A percentile compares a stretch with the other conserved stretches of the same genome.
phyloP scores from a whole-genome alignment of 257 asterid species.

The Nicotiana noctiflora region DNA sequence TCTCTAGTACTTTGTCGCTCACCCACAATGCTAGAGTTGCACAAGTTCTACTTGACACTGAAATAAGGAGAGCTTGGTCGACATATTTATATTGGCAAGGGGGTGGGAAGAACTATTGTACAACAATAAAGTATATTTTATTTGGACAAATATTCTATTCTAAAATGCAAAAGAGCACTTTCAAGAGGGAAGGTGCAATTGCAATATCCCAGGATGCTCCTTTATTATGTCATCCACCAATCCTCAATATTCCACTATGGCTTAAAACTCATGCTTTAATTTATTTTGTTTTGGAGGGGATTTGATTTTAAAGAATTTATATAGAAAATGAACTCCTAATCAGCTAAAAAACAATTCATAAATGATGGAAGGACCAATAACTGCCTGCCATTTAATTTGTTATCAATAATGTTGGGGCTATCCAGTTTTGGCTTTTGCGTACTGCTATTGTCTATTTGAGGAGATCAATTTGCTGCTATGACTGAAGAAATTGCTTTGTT shows the following conservation, averaged over 20 bases:
- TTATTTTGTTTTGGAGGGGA: neutral
- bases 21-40: neutral
- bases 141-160: neutral
- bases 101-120: neutral
- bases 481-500: neutral
- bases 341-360: slow-evolving; percentile 1
- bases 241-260: slow-evolving; percentile 8
- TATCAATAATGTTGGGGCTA: neutral
- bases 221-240: slow-evolving; percentile 20
- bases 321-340: neutral
- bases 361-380: neutral
- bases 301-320: neutral
- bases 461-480: neutral
- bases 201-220: neutral
- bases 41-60: neutral
- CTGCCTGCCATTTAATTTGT: neutral
- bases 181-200: neutral
- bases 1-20: neutral
- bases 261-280: slow-evolving; percentile 9
- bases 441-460: neutral
- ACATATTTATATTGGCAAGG: neutral
- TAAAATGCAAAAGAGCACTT: neutral
- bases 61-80: neutral
- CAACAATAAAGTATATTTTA: too few species aligned
- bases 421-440: neutral